Evolutionary conservation across 169 alveolate species (phyloP), one percentile per base, ranked within the genome.

Genomic region (Plasmodium fragile): DNA sequence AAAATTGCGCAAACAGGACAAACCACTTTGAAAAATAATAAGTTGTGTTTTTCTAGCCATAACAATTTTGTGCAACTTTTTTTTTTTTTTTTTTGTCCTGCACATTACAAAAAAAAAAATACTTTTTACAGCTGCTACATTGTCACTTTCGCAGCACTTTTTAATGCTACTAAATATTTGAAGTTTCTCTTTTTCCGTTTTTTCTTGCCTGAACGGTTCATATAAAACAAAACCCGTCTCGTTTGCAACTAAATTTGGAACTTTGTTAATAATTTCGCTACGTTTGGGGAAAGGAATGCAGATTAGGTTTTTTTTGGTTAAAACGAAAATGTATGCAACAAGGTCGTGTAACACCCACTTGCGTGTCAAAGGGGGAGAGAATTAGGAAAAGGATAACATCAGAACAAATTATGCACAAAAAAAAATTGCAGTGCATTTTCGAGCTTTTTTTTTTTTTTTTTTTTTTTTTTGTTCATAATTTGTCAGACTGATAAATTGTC

Each of bases 181-280:
- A 41, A 32, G 1, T n/a, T 72, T 72, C 18, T 22, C 36, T 71
- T 72, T 72, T 72, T 72, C n/a, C n/a, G n/a, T 72, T 72, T 72
- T 72, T 72, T 72, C 32, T 30, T 72, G 43, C 52, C 52, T 72
- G 81, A 72, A 30, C 52, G 25, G 81, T 72, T 72, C 22, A 72
- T 72, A 30, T 11, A 72, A 72, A 72, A 72, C 55, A 72, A 72
- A 72, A 72, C 18, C n/a, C n/a, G 34, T 59, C 75, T 59, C 75
- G 16, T 59, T 16, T 59, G 75, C 36, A 18, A 59, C 16, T 1
- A 1, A 18, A 18, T 59, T 59, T 59, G 75, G 3, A 59, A 59
- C 11, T 59, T 59, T 59, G 75, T 59, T 10, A 6, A 72, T 13
- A 16, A 36, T 30, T 72, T 22, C 52, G 18, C 32, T 16, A 2